A percentile compares a stretch with the other conserved stretches of the same genome.
Evolutionary conservation across 2,329 filamentous ascomycete species (phyloP).

Genomic region (Didymella sp.): DNA sequence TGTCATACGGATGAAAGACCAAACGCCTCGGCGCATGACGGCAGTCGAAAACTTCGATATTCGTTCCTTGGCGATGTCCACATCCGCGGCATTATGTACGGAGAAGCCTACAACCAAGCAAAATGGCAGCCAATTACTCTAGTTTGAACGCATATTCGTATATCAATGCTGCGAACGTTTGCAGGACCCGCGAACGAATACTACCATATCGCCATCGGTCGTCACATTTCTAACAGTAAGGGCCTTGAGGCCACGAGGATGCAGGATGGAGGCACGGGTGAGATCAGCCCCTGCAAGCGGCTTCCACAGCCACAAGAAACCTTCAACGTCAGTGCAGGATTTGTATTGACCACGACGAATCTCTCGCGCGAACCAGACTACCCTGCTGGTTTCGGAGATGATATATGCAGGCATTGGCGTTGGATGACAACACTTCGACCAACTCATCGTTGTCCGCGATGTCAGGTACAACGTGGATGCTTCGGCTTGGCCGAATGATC

Average conservation of each 20-base stretch:
- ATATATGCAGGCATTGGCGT: neutral
- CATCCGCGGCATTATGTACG: too few relatives aligned
- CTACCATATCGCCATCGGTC: neutral
- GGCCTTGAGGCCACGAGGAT: neutral
- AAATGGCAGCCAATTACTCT: neutral
- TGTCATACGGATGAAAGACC: too few relatives aligned
- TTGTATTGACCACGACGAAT: neutral
- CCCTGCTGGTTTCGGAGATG: neutral
- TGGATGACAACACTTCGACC: neutral
- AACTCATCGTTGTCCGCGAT: neutral
- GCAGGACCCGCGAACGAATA: neutral
- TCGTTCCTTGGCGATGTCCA: too few relatives aligned
- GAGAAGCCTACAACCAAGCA: neutral
- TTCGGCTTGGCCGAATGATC: conserved; percentile 3
- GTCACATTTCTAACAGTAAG: neutral
- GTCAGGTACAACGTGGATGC: neutral
- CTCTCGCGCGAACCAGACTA: neutral
- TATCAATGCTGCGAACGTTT: neutral
- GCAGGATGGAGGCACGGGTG: neutral
- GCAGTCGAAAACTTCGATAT: too few relatives aligned
- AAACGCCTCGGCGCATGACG: too few relatives aligned
- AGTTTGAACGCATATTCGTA: neutral
- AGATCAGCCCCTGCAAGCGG: neutral
- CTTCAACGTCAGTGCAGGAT: neutral
- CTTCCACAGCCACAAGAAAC: neutral